Percentiles rank a stretch among this genome's conserved stretches.
Evolutionary conservation across 2,329 filamentous ascomycete genomes (phyloP).

Genomic region (Fusarium sublunatum): DNA sequence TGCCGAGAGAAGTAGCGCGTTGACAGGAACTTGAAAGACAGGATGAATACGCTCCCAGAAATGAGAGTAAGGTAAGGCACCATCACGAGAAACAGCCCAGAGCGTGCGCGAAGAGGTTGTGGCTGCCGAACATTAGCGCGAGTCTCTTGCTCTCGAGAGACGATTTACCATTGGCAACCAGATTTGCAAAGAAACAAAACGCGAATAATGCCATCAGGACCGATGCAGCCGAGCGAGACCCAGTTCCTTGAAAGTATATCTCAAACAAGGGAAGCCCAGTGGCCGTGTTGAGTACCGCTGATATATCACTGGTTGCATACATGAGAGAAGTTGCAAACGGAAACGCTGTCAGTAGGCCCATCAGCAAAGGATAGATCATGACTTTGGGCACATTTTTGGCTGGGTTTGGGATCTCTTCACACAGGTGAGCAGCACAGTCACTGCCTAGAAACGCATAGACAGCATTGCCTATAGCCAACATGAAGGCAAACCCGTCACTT

Average conservation of each 20-base stretch:
- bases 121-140: background rate
- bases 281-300: conserved; percentile 21
- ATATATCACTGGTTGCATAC: conserved; percentile 30
- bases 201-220: conserved; percentile 37
- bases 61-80: conserved; percentile 41
- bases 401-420: conserved; percentile 42
- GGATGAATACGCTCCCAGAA: conserved; percentile 40
- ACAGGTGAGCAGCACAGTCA: conserved; percentile 41
- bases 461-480: conserved; percentile 24
- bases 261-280: conserved; percentile 38
- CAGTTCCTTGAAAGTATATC: conserved; percentile 39
- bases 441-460: conserved; percentile 39
- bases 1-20: conserved; percentile 37
- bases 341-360: conserved; percentile 39
- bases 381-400: conserved; percentile 40
- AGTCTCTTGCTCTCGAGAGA: accelerated
- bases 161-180: conserved; percentile 24
- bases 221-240: conserved; percentile 21
- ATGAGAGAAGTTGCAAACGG: conserved; percentile 33
- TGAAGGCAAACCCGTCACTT: conserved; percentile 32
- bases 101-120: conserved; percentile 39
- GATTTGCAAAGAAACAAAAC: conserved; percentile 40
- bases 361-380: conserved; percentile 36
- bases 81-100: conserved; percentile 44
- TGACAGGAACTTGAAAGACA: conserved; percentile 44